phyloP scores from a whole-genome alignment of 495 filamentous ascomycete genomes.

The Podospora pseudopauciseta region DNA sequence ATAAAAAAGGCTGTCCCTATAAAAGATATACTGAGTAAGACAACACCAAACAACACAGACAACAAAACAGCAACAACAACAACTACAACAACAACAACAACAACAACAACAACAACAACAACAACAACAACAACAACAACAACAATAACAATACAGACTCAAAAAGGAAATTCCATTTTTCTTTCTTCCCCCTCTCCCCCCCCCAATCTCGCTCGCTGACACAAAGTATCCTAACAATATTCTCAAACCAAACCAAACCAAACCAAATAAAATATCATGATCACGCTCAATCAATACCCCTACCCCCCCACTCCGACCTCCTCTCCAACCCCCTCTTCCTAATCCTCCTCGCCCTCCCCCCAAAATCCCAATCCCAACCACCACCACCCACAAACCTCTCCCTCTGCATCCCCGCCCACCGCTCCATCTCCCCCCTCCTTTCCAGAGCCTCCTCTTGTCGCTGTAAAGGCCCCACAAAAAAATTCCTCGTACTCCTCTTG shows the following conservation, averaged over 20 bases:
- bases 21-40: too few relatives aligned
- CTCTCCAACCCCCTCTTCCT: neutral
- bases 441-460: neutral
- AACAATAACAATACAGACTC: neutral
- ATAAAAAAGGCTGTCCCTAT: too few relatives aligned
- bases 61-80: neutral
- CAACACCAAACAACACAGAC: too few relatives aligned
- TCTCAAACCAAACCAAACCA: neutral
- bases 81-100: neutral
- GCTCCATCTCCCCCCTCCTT: neutral
- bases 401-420: neutral
- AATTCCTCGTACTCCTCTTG: neutral
- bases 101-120: too few relatives aligned
- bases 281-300: neutral
- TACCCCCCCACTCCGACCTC: neutral
- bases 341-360: neutral
- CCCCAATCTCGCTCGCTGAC: neutral
- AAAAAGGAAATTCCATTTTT: neutral
- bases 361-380: neutral
- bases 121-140: slow-evolving; percentile 2
- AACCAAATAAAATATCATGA: neutral
- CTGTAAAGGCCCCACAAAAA: neutral
- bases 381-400: neutral
- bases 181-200: neutral
- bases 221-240: neutral